phyloP scores from a whole-genome alignment of 2,329 filamentous ascomycete species.

The Mollisia scopiformis region DNA sequence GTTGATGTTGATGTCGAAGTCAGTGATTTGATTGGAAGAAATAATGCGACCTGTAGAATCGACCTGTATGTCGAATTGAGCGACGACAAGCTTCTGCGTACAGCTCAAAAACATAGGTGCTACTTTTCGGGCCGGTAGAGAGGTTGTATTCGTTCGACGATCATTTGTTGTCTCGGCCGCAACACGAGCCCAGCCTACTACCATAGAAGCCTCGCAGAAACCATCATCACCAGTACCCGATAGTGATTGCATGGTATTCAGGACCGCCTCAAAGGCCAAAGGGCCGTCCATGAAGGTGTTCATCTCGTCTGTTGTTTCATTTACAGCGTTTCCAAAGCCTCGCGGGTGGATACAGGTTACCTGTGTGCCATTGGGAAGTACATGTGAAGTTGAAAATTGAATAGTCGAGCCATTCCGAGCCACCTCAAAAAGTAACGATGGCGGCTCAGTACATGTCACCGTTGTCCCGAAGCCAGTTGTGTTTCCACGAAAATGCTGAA shows the following conservation, averaged over 20 bases:
- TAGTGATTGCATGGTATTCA: constrained; percentile 9
- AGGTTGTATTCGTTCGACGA: neutral
- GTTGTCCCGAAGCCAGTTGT: constrained; percentile 41
- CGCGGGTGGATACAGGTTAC: neutral
- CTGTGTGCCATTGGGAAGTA: neutral
- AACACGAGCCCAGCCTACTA: constrained; percentile 23
- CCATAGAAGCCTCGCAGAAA: constrained; percentile 13
- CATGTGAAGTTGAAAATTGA: neutral
- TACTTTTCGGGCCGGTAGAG: neutral
- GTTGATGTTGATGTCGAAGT: neutral
- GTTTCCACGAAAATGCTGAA: constrained; percentile 17
- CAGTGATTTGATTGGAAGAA: neutral
- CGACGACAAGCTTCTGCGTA: constrained; percentile 36
- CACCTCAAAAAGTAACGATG: neutral
- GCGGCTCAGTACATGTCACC: constrained; percentile 38
- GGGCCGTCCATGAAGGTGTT: neutral
- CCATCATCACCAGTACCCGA: neutral
- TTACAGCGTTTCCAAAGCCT: neutral
- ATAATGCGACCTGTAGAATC: constrained; percentile 19
- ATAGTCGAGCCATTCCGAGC: neutral
- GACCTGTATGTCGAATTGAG: constrained; percentile 39
- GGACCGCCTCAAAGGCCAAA: constrained; percentile 13
- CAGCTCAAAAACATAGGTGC: constrained; percentile 39
- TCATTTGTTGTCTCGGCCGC: neutral
- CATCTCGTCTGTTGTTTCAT: neutral